Evolutionary conservation across 2,329 filamentous ascomycete species (phyloP).

Genomic region (Fusarium abutilonis): DNA sequence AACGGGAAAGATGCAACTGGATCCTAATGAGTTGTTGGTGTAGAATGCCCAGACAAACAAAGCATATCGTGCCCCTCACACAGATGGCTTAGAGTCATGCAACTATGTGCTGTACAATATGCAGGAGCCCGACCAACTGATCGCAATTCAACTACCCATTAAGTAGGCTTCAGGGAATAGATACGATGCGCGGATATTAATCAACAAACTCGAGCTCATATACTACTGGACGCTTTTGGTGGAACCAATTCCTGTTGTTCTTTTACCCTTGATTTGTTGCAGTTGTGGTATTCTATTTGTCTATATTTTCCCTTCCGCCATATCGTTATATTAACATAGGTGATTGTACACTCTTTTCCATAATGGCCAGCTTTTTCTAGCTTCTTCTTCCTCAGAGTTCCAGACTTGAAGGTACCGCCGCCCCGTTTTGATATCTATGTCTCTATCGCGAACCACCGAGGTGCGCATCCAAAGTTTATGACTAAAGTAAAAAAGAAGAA

Average conservation of each 20-base stretch:
- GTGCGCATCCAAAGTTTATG: slow-evolving; percentile 83
- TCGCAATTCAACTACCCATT: too few species aligned
- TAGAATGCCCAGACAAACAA: too few species aligned
- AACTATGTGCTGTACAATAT: neutral
- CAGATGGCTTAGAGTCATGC: too few species aligned
- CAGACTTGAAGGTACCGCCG: slow-evolving; percentile 83
- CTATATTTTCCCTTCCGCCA: neutral
- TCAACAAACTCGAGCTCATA: too few species aligned
- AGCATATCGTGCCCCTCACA: too few species aligned
- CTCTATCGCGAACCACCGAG: slow-evolving; percentile 68
- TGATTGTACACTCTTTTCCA: slow-evolving; percentile 81
- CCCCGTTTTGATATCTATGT: slow-evolving; percentile 89
- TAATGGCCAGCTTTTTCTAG: slow-evolving; percentile 73
- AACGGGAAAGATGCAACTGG: too few species aligned
- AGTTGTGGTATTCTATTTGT: neutral
- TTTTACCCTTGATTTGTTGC: too few species aligned
- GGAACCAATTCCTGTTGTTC: too few species aligned
- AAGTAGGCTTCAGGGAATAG: too few species aligned
- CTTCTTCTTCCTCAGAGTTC: slow-evolving; percentile 79
- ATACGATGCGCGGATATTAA: too few species aligned
- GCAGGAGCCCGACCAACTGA: neutral
- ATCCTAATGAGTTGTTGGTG: too few species aligned
- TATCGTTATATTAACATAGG: slow-evolving; percentile 63
- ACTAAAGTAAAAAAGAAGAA: slow-evolving; percentile 71
- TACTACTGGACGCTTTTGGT: too few species aligned